Base-by-base conservation (phyloP, 768 basidiomycete genomes). In the Rhodotorula kratochvilovae region DNA sequence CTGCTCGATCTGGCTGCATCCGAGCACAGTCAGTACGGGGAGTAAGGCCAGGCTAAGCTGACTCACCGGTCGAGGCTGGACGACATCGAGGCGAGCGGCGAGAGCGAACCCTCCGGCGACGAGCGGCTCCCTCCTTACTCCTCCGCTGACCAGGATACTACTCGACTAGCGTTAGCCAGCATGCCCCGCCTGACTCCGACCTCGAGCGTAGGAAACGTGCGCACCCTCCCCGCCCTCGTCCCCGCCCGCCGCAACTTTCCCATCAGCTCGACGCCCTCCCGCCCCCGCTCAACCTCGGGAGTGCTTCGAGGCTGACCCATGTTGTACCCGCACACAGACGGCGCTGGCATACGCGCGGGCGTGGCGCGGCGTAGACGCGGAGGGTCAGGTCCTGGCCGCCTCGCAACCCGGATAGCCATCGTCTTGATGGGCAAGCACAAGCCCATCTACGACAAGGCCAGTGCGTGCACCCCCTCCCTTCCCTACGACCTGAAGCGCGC, bases 371-470 rank as follows among this genome's bases (percentile, higher is more conserved):
- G 91, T 92, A 72, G 89, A 95, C 77, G 93, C 94, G 21, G 85
- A 89, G 17, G 90, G 91, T 76, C 87, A 94, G 50, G 84, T 93
- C n/a, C 85, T 98, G 27, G 96, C 79, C 92, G 94, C 84, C 85
- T 98, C 17, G 94, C 96, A 12, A 89, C 90, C 77, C 86, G 92
- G 46, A 96, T 99, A 76, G 95, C 96, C 6, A 86, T 91, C 68
- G 92, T 93, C 43, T 85, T 99, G 57, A 97, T 97, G 95, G 96
- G 95, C 79, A 99, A 98, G 82, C 93, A 98, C 81, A 99, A 98
- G 79, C 94, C 95, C 12, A 91, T 94, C 51, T 98, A 91, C 77
- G 92, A 98, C 81, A 92, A 91, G 17, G 85, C 89, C 74, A 86
- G 95, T 92, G 72, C 68, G 89, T 82, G 13, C 50, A 25, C 11